Base-by-base conservation (phyloP, 495 filamentous ascomycete species). In the Trichoderma asperelloides region DNA sequence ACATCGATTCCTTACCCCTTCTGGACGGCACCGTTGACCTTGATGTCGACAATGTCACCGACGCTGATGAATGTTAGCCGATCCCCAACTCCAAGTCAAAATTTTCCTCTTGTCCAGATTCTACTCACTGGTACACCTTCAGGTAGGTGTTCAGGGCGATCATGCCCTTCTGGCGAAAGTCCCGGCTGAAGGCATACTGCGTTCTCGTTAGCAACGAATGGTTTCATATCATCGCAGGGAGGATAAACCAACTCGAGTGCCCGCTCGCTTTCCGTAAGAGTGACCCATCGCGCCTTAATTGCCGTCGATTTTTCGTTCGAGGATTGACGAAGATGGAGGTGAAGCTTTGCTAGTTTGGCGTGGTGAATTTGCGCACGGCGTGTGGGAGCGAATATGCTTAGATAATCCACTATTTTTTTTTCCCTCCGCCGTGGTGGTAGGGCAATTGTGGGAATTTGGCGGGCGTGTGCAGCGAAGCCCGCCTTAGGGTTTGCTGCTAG, bases 11-110 rank as follows among this genome's bases (percentile, higher is more conserved):
- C 90, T 87, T 76, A 94, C 90, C 93, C 93, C 87, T 97, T 96
- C 85, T 97, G 93, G 68, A 97, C 93, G 76, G 93, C 93, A 86
- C 92, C 93, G 84, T 97, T 97, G 74, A 89, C 90, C 82, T 93
- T 93, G 79, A 97, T 88, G 77, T 97, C 93, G 74, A 97, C 93
- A 74, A 97, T 96, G 73, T 97, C 93, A 78, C 93, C 95, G 77
- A 98, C 95, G 80, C 91, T 96, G 62, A 64, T 49, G 51, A 65
- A 66, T 71, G 76, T 82, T 67, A 82, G 77, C 74, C 9, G 37
- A 62, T 63, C 41, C 33, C 63, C 30, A 12, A 12, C 39, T 21
- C 37, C 47, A 27, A 7, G 33, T 37, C 33, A 33, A 30, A 16
- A 60, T 21, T 25, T 6, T 55, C n/a, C 64, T 25, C 49, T 18